phyloP scores from a whole-genome alignment of 2,329 filamentous ascomycete genomes.

The Ceratocystiopsis minuta region DNA sequence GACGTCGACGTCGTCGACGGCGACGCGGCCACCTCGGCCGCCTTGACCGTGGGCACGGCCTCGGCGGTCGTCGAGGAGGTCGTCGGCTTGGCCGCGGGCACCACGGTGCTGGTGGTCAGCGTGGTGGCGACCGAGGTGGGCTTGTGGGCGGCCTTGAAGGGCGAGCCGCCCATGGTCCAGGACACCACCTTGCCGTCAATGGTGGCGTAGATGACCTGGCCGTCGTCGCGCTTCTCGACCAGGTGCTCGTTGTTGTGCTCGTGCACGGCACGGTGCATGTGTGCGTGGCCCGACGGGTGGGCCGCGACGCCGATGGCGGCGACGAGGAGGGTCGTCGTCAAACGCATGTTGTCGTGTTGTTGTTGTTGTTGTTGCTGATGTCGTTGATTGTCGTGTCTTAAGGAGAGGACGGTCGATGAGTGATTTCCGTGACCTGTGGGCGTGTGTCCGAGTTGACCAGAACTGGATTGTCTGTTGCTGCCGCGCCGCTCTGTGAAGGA shows the following conservation, averaged over 20 bases:
- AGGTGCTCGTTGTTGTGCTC: conserved; percentile 12
- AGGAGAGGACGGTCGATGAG: not conserved
- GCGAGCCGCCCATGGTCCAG: conserved; percentile 12
- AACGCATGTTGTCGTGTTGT: conserved; percentile 9
- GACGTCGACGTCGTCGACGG: not conserved
- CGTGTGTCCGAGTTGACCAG: conserved; percentile 9
- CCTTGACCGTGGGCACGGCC: conserved; percentile 44
- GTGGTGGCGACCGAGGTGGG: conserved; percentile 7
- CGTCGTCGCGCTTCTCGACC: conserved; percentile 7
- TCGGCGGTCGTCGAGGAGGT: conserved; percentile 11
- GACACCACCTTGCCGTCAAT: conserved; percentile 14
- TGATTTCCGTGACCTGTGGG: conserved; percentile 1
- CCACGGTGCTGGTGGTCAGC: conserved; percentile 5
- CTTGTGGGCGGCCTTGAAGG: conserved; percentile 14
- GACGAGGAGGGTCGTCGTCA: conserved; percentile 14
- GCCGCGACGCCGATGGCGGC: conserved; percentile 17
- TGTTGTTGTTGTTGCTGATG: not conserved
- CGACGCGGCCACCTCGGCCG: conserved; percentile 1
- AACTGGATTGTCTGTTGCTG: conserved; percentile 5
- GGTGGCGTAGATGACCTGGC: conserved; percentile 10
- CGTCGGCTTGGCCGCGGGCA: conserved; percentile 5
- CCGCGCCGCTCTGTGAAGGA: not conserved
- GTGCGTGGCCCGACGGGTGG: conserved; percentile 20
- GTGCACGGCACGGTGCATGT: conserved; percentile 16
- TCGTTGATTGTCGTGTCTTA: not conserved